Percentiles rank a stretch among this genome's conserved stretches.
phyloP scores from a whole-genome alignment of 352 stramenopile genomes.

The Phytopythium montanum region DNA sequence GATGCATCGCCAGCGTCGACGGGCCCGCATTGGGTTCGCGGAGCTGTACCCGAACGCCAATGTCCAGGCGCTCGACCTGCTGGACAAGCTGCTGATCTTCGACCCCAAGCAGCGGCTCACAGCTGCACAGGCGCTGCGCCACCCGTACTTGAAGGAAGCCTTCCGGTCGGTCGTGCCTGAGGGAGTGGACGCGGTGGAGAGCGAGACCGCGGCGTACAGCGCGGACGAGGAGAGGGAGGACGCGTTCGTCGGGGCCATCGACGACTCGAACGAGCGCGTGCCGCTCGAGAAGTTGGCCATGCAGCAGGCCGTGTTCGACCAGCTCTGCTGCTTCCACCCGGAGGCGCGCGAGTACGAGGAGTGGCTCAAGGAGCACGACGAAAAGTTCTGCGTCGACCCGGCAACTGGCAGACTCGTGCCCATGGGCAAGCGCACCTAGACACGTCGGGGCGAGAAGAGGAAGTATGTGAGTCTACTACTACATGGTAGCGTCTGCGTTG shows the following conservation, averaged over 20 bases:
- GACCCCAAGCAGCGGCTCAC: constrained; percentile 70
- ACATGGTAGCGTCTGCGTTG: too few relatives aligned
- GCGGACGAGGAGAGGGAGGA: constrained; percentile 56
- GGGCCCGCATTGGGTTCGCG: constrained; percentile 55
- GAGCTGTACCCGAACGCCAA: constrained; percentile 81
- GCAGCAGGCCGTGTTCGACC: constrained; percentile 78
- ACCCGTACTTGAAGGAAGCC: constrained; percentile 90
- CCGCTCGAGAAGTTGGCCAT: constrained; percentile 55
- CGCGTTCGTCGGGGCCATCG: constrained; percentile 55
- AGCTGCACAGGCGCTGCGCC: constrained; percentile 92
- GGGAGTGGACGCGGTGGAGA: constrained; percentile 5
- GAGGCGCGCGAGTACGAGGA: constrained; percentile 65
- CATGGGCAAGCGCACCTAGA: constrained; percentile 14
- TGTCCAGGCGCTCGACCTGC: constrained; percentile 54
- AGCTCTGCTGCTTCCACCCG: constrained; percentile 74
- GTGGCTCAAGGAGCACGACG: constrained; percentile 49
- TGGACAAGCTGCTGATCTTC: constrained; percentile 71
- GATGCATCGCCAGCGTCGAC: constrained; percentile 55
- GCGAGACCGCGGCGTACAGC: constrained; percentile 31
- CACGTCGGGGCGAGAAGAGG: not conserved
- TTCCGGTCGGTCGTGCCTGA: constrained; percentile 41
- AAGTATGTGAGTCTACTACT: not conserved
- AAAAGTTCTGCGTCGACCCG: constrained; percentile 56
- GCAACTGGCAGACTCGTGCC: constrained; percentile 56
- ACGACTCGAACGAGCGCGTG: constrained; percentile 71